phyloP scores from a whole-genome alignment of 257 asterid species.

The Gardenia jasminoides region DNA sequence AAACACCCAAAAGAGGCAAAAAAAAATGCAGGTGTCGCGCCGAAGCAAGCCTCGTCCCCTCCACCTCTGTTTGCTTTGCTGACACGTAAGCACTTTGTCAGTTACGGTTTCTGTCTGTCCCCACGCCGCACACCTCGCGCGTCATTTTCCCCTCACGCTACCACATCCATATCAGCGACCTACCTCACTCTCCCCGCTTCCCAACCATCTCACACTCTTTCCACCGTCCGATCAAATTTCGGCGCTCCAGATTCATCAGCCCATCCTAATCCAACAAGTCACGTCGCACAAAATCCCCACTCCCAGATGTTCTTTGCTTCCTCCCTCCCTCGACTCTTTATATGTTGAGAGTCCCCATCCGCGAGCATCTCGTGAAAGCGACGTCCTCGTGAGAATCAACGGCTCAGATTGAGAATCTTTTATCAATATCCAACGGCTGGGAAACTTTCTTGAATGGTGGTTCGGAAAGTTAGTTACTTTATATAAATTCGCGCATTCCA shows the following conservation, averaged over 20 bases:
- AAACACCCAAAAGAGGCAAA: background rate
- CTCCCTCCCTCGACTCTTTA: too few relatives aligned
- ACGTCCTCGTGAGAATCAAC: conserved; percentile 16
- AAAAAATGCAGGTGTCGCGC: conserved; percentile 42
- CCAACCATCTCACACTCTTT: background rate
- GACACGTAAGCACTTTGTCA: conserved; percentile 46
- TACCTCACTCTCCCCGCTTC: background rate
- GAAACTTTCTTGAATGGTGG: background rate
- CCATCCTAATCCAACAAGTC: conserved; percentile 24
- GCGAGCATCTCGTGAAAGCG: conserved; percentile 44
- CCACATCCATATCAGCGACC: conserved; percentile 36
- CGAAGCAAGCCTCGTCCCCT: conserved; percentile 22
- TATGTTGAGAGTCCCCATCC: too few relatives aligned
- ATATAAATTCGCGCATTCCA: conserved; percentile 14
- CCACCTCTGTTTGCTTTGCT: conserved; percentile 33
- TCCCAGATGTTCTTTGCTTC: conserved; percentile 24
- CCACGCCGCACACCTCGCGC: conserved; percentile 9
- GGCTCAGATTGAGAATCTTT: conserved; percentile 6
- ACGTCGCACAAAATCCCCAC: conserved; percentile 21
- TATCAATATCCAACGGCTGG: conserved; percentile 15
- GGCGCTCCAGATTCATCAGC: conserved; percentile 33
- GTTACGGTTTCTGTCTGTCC: background rate
- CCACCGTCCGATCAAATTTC: conserved; percentile 28
- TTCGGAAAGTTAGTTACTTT: conserved; percentile 10
- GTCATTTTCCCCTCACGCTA: conserved; percentile 41